Evolutionary conservation across 345 rosid species (phyloP).

Genomic region (Lenwebbia sp.): DNA sequence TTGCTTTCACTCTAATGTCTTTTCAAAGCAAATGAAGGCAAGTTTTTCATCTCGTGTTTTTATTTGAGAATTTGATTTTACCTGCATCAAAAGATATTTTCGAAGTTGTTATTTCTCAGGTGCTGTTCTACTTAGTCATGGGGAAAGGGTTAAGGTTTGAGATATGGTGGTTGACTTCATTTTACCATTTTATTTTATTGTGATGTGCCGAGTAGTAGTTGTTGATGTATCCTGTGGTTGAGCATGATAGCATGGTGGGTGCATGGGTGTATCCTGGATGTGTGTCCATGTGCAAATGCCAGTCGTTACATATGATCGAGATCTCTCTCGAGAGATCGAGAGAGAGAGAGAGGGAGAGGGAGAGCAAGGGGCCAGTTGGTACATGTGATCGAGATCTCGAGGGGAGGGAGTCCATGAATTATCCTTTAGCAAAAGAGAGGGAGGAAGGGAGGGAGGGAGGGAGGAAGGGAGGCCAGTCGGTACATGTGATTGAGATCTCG

Average conservation of each 20-base stretch:
- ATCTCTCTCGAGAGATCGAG: too few species aligned
- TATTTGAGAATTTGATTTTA: background rate
- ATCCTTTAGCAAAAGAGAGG: too few species aligned
- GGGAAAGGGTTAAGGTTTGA: background rate
- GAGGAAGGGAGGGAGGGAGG: too few species aligned
- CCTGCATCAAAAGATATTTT: background rate
- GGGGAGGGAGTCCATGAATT: too few species aligned
- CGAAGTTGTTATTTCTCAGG: background rate
- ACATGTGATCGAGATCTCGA: too few species aligned
- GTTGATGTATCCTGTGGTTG: background rate
- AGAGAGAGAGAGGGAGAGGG: too few species aligned
- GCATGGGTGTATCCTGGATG: too few species aligned
- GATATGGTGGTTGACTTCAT: background rate
- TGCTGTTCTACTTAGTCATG: background rate
- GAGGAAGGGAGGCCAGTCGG: too few species aligned
- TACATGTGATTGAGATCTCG: too few species aligned
- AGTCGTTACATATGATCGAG: too few species aligned
- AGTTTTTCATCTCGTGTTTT: constrained; percentile 7
- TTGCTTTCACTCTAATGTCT: constrained; percentile 97
- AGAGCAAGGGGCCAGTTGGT: too few species aligned
- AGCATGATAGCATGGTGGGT: background rate
- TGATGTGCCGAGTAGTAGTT: background rate
- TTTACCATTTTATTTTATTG: background rate
- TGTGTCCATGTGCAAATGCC: too few species aligned
- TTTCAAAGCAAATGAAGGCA: constrained; percentile 99